A percentile compares a stretch with the other conserved stretches of the same genome.
Evolutionary conservation across 2,329 filamentous ascomycete genomes (phyloP).

Genomic region (Tolypocladium inflatum): DNA sequence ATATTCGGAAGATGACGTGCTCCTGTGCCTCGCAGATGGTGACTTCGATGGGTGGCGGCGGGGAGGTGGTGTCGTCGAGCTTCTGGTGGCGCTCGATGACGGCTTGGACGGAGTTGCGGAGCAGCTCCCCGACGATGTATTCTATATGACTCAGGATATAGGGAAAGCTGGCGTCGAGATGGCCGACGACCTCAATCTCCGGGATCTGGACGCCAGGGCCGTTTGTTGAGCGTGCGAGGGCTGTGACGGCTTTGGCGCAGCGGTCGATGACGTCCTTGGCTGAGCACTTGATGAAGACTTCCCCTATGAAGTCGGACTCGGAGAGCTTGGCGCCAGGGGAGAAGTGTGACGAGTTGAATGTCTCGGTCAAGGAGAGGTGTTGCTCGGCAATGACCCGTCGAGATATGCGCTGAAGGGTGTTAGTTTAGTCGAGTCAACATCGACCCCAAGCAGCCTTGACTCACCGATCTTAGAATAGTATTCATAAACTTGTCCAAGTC

Average conservation of each 20-base stretch:
- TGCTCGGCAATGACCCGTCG: slow-evolving; percentile 95
- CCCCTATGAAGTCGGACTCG: slow-evolving; percentile 79
- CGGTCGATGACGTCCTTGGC: slow-evolving; percentile 81
- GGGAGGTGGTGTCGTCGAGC: slow-evolving; percentile 14
- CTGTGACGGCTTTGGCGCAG: slow-evolving; percentile 67
- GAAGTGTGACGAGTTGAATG: slow-evolving; percentile 84
- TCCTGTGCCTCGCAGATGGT: slow-evolving; percentile 89
- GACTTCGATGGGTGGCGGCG: slow-evolving; percentile 79
- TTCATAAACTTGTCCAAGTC: slow-evolving; percentile 94
- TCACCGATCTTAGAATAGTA: slow-evolving; percentile 76
- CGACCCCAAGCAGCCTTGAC: slow-evolving; percentile 11
- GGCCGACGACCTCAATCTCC: slow-evolving; percentile 73
- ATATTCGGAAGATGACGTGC: slow-evolving; percentile 93
- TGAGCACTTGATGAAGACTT: slow-evolving; percentile 89
- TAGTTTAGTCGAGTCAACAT: slow-evolving; percentile 3
- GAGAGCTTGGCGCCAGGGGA: slow-evolving; percentile 68
- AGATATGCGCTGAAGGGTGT: slow-evolving; percentile 63
- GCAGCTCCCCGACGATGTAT: slow-evolving; percentile 91
- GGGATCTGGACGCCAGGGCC: slow-evolving; percentile 64
- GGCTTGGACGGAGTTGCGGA: slow-evolving; percentile 91
- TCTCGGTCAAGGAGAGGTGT: slow-evolving; percentile 89
- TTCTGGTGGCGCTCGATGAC: slow-evolving; percentile 65
- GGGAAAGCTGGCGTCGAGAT: slow-evolving; percentile 83
- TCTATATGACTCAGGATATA: slow-evolving; percentile 95
- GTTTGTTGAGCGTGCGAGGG: slow-evolving; percentile 67